Conservation (phyloP, 768 basidiomycete genomes). For the Auriscalpium orientale region DNA sequence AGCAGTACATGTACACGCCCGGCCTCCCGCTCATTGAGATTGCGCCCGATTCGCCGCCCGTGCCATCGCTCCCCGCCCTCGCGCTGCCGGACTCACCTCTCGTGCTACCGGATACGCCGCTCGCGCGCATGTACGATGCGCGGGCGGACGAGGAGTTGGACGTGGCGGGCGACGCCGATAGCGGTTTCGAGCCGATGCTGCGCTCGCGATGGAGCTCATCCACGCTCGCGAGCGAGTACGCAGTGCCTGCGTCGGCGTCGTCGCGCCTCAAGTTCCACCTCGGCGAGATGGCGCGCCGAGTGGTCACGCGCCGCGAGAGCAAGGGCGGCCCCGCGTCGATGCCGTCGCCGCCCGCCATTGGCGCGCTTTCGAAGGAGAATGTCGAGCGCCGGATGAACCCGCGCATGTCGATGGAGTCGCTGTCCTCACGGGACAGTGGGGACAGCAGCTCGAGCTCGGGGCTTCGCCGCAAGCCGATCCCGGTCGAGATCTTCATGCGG, state of each 20-base stretch:
- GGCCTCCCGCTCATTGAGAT: neutral
- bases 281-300: slow-evolving; percentile 9
- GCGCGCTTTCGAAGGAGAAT: neutral
- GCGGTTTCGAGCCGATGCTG: slow-evolving; percentile 23
- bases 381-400: neutral
- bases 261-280: slow-evolving; percentile 22
- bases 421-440: slow-evolving; percentile 34
- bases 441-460: slow-evolving; percentile 38
- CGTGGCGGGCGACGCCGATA: neutral
- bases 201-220: slow-evolving; percentile 66
- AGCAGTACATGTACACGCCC: neutral
- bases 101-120: slow-evolving; percentile 6
- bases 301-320: neutral
- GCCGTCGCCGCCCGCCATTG: neutral
- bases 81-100: too few species aligned
- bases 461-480: slow-evolving; percentile 57
- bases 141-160: slow-evolving; percentile 10
- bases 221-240: slow-evolving; percentile 31
- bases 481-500: slow-evolving; percentile 47
- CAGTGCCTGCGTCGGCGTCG: slow-evolving; percentile 12
- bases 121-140: slow-evolving; percentile 13
- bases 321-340: neutral
- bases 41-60: neutral
- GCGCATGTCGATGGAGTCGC: slow-evolving; percentile 12
- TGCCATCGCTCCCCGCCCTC: neutral